Evolutionary conservation across 352 stramenopile genomes (phyloP).

Genomic region (Pythium brachiatum): DNA sequence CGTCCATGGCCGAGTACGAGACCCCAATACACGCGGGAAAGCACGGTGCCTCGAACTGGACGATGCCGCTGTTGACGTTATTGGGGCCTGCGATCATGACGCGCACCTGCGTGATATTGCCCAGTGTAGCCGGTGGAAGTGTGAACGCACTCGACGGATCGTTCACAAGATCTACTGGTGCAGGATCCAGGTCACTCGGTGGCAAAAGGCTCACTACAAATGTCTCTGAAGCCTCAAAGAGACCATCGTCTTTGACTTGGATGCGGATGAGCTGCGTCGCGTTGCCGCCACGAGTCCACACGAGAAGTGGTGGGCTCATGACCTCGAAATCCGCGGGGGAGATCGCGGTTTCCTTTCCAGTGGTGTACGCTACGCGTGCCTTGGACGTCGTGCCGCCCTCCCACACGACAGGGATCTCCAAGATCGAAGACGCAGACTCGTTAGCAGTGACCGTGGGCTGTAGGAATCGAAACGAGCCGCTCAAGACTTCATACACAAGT

Average conservation of each 20-base stretch:
- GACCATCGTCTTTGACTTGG: constrained; percentile 37
- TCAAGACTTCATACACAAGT: constrained; percentile 35
- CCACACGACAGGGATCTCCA: constrained; percentile 61
- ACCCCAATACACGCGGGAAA: constrained; percentile 54
- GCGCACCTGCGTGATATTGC: constrained; percentile 38
- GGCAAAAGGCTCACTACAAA: constrained; percentile 45
- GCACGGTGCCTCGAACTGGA: constrained; percentile 69
- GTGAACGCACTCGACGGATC: constrained; percentile 30
- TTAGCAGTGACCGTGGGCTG: constrained; percentile 28
- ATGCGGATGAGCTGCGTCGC: constrained; percentile 45
- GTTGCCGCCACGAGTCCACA: constrained; percentile 41
- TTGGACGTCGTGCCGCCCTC: constrained; percentile 46
- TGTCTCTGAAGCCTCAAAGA: constrained; percentile 52
- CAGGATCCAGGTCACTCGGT: constrained; percentile 14
- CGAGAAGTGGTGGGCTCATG: constrained; percentile 34
- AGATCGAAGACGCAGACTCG: constrained; percentile 26
- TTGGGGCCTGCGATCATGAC: constrained; percentile 64
- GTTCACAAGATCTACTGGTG: not conserved
- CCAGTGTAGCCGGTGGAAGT: constrained; percentile 35
- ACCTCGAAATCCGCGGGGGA: constrained; percentile 39
- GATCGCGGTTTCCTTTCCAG: constrained; percentile 46
- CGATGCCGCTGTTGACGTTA: constrained; percentile 40
- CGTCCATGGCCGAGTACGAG: constrained; percentile 44
- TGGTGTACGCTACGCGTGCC: constrained; percentile 41
- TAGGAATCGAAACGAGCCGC: constrained; percentile 54